Percentiles rank a stretch among this genome's conserved stretches.
These are phyloP conservation scores for Capsicum rhomboideum DNA, from an alignment of 257 asterid species.

Conservation along the genomic window DNA sequence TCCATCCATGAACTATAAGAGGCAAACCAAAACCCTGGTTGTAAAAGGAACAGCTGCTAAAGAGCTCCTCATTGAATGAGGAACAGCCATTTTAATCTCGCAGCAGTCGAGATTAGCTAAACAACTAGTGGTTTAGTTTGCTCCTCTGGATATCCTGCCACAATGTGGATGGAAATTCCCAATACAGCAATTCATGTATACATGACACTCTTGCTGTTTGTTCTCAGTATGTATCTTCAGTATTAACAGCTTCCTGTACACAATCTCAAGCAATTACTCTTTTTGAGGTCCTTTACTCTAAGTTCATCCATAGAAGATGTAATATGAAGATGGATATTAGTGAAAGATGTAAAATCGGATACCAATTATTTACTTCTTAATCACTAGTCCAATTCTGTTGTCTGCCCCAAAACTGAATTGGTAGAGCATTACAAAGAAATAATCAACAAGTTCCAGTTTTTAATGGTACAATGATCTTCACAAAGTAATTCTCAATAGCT, in stretches of 20 bases:
- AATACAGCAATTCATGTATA: not conserved
- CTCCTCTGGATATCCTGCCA: not conserved
- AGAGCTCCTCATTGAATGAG: not conserved
- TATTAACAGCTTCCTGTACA: not conserved
- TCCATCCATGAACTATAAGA: not conserved
- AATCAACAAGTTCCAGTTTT: not conserved
- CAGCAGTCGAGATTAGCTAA: not conserved
- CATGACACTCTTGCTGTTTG: not conserved
- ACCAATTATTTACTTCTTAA: not conserved
- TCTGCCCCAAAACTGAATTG: not conserved
- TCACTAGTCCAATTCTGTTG: not conserved
- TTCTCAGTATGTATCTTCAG: not conserved
- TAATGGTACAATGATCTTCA: not conserved
- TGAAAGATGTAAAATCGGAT: not conserved
- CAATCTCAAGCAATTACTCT: not conserved
- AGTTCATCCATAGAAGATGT: not conserved
- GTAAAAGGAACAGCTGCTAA: not conserved
- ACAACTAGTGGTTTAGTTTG: not conserved
- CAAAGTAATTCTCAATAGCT: not conserved
- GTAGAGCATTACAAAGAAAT: not conserved
- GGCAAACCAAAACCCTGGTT: not conserved
- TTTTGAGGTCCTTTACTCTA: not conserved
- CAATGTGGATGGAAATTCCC: not conserved
- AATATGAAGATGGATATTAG: not conserved
- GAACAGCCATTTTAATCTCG: not conserved